Base-by-base conservation (phyloP, 2,329 filamentous ascomycete species). In the Diaporthe sp. region DNA sequence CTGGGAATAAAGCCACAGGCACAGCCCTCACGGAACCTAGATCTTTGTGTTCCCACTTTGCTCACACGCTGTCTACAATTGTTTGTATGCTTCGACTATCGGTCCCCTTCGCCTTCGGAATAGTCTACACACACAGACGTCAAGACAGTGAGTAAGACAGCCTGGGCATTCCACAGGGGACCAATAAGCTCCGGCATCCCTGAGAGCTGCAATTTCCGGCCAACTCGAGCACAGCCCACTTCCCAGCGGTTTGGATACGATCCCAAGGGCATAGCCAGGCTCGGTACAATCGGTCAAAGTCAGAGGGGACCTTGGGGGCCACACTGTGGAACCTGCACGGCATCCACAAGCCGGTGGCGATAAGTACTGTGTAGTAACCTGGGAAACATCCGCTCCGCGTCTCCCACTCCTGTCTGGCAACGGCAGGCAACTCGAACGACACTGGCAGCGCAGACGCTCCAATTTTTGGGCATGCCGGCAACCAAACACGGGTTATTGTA, bases 401-500 rank as follows among this genome's bases (percentile, higher is more conserved):
- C 30, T 19, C 44, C 44, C 25, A 44, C 25, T 71, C 44, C 56
- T 56, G 53, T 39, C 47, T 73, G 39, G 73, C 73, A 73, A 59
- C 51, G 69, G 69, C 69, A 53, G 37, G 65, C 58, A 42, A 19
- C 27, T 22, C 27, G 6, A n/a, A 44, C 35, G 39, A 59, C 68
- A 59, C 58, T 66, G 32, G 63, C 51, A n/a, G 70, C 68, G 68
- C 58, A 74, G 42, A 71, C 44, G 27, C 37, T 53, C 66, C 71
- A 47, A 47, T 56, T 68, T 73, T 70, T 73, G 74, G 56, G 65
- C 55, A 71, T 73, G 73, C 71, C 63, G 50, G 56, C 66, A 71
- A 73, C 70, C 32, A 53, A 42, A 55, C 15, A 68, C 53, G 27
- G 53, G 53, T 70, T 25, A 30, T 22, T 66, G 63, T 51, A 66